These are phyloP conservation scores for Naumovozyma baii DNA, from an alignment of 805 yeast species.

Conservation along the genomic window DNA sequence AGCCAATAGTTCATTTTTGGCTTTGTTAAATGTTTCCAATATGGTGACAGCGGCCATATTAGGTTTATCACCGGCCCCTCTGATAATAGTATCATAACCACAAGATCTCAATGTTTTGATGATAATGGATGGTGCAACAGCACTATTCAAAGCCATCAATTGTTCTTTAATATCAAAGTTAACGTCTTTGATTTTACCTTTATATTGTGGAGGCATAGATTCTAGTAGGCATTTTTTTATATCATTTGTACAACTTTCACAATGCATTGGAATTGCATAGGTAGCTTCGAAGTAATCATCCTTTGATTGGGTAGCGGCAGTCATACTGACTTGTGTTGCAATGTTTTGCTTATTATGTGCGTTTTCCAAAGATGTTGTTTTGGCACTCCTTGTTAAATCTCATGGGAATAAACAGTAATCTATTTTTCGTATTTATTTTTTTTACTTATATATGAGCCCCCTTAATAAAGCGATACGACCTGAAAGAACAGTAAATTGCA, in stretches of 20 bases:
- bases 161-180: constrained; percentile 50
- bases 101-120: constrained; percentile 57
- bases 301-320: neutral
- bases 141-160: constrained; percentile 58
- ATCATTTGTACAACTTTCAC: constrained; percentile 58
- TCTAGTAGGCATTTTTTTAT: constrained; percentile 42
- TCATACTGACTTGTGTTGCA: too few relatives aligned
- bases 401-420: too few relatives aligned
- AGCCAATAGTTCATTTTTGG: constrained; percentile 32
- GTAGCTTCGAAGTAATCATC: constrained; percentile 41
- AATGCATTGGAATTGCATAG: constrained; percentile 79
- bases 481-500: too few relatives aligned
- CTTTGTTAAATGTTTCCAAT: constrained; percentile 53
- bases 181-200: constrained; percentile 37
- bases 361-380: too few relatives aligned
- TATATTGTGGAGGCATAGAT: neutral
- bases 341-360: too few relatives aligned
- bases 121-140: constrained; percentile 65
- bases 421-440: too few relatives aligned
- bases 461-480: too few relatives aligned
- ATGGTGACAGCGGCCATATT: constrained; percentile 89
- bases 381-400: too few relatives aligned
- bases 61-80: constrained; percentile 75
- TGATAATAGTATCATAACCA: constrained; percentile 82
- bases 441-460: too few relatives aligned